Conservation (phyloP, 257 asterid species). For the Capsicum baccatum region DNA sequence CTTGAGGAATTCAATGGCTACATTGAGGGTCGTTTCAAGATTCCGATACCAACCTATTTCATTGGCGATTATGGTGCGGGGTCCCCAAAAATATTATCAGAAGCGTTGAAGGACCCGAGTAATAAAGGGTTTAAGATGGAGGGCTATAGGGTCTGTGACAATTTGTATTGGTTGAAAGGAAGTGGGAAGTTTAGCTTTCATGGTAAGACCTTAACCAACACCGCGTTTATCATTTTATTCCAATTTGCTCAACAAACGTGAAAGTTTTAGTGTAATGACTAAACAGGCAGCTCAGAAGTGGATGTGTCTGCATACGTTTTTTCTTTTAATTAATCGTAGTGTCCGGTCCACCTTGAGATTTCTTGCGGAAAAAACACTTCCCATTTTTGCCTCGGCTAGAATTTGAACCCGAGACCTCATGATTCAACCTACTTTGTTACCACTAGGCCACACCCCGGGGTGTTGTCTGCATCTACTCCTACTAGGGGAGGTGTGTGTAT, state of each 20-base stretch:
- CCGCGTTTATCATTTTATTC: background rate
- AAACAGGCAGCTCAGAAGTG: background rate
- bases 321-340: background rate
- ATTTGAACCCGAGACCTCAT: background rate
- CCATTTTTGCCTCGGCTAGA: background rate
- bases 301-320: background rate
- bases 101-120: conserved; percentile 63
- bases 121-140: conserved; percentile 97
- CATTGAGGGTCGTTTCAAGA: conserved; percentile 64
- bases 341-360: background rate
- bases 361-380: background rate
- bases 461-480: conserved; percentile 14
- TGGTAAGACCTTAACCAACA: conserved; percentile 43
- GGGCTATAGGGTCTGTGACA: conserved; percentile 77
- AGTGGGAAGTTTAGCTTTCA: conserved; percentile 87
- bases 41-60: conserved; percentile 85
- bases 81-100: conserved; percentile 61
- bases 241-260: background rate
- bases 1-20: conserved; percentile 80
- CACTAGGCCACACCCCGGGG: background rate
- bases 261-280: background rate
- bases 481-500: background rate
- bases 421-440: background rate
- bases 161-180: conserved; percentile 90
- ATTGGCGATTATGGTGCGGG: conserved; percentile 92